Conservation (phyloP, 495 filamentous ascomycete species). For the Zalerion maritima region DNA sequence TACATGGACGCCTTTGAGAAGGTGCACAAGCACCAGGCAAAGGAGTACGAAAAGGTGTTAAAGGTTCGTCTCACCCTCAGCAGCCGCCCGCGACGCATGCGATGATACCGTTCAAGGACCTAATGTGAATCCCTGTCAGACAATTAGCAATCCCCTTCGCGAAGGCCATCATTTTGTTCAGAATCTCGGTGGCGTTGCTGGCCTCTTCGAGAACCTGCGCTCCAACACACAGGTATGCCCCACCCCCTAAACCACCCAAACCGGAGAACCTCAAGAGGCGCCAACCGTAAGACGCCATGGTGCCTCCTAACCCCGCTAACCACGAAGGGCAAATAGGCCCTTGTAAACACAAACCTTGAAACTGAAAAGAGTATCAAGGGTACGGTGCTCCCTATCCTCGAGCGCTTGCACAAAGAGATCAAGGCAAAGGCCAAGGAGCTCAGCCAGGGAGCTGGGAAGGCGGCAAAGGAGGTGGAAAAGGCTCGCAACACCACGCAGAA, state of each 20-base stretch:
- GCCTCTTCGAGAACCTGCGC: conserved; percentile 85
- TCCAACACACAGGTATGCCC: conserved; percentile 64
- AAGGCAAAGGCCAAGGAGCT: conserved; percentile 91
- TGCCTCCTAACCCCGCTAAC: too few relatives aligned
- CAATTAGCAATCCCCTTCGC: conserved; percentile 68
- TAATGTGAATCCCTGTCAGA: conserved; percentile 38
- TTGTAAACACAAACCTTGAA: conserved; percentile 74
- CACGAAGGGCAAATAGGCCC: conserved; percentile 43
- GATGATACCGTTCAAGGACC: conserved; percentile 1
- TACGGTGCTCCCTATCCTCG: conserved; percentile 71
- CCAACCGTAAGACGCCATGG: too few relatives aligned
- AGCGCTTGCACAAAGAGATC: conserved; percentile 86
- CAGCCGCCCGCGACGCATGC: not conserved
- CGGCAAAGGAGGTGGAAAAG: conserved; percentile 80
- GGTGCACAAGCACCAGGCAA: conserved; percentile 65
- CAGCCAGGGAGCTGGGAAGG: conserved; percentile 65
- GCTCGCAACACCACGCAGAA: conserved; percentile 76
- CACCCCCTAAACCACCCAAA: conserved; percentile 6
- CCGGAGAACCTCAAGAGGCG: too few relatives aligned
- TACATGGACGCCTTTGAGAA: conserved; percentile 76
- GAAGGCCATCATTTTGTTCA: conserved; percentile 89
- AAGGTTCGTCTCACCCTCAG: conserved; percentile 41
- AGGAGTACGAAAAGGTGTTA: conserved; percentile 89
- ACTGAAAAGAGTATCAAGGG: conserved; percentile 77
- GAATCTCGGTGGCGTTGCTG: conserved; percentile 64